A percentile compares a stretch with the other conserved stretches of the same genome.
These are phyloP conservation scores for Penicillium dipodomyicola DNA, from an alignment of 495 filamentous ascomycete species.

Conservation along the genomic window DNA sequence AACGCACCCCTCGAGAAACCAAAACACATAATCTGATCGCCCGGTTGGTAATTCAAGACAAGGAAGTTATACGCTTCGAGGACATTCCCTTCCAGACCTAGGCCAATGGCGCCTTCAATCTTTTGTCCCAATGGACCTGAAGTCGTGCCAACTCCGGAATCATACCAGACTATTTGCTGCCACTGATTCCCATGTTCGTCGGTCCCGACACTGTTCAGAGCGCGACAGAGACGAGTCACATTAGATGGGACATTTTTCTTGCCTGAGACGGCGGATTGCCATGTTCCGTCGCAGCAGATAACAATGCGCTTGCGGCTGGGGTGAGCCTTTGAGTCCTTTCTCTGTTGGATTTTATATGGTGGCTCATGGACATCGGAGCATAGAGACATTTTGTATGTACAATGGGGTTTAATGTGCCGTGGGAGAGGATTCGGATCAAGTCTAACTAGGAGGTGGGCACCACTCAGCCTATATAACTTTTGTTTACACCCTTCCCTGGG, in stretches of 20 bases:
- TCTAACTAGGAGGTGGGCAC: neutral
- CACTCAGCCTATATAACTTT: neutral
- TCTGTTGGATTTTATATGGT: neutral
- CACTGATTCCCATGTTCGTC: constrained; percentile 19
- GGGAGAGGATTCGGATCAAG: neutral
- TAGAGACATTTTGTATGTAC: neutral
- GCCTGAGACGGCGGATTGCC: constrained; percentile 28
- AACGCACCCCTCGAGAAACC: constrained; percentile 62
- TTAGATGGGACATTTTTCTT: constrained; percentile 30
- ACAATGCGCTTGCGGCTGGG: constrained; percentile 23
- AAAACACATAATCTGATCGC: constrained; percentile 59
- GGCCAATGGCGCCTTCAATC: constrained; percentile 21
- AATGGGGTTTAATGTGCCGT: neutral
- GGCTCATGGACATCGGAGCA: constrained; percentile 1
- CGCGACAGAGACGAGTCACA: constrained; percentile 26
- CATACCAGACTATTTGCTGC: constrained; percentile 35
- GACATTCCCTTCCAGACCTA: constrained; percentile 19
- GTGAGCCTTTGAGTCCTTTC: neutral
- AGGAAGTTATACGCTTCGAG: constrained; percentile 28
- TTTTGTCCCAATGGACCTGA: constrained; percentile 13
- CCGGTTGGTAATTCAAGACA: constrained; percentile 45
- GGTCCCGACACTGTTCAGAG: constrained; percentile 19
- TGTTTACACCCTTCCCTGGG: neutral
- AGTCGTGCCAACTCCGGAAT: constrained; percentile 28
- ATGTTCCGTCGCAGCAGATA: constrained; percentile 33